These are phyloP conservation scores for Alternaria metachromatica DNA, from an alignment of 2,329 filamentous ascomycete genomes.

Conservation along the genomic window DNA sequence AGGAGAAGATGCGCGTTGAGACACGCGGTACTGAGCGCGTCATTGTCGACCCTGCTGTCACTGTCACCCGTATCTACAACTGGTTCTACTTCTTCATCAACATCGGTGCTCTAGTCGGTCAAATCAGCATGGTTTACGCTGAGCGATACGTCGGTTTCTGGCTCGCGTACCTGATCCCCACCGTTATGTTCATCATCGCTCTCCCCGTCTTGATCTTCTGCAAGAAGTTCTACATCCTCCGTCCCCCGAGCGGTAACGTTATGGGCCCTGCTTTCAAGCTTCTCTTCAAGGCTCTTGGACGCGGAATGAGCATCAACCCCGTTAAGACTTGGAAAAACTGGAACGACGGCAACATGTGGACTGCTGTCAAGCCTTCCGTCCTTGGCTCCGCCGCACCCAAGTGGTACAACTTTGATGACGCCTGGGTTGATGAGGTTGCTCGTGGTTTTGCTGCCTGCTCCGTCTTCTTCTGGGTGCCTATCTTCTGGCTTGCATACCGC, in stretches of 20 bases:
- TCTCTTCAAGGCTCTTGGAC: constrained; percentile 58
- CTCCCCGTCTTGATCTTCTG: constrained; percentile 66
- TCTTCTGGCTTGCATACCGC: constrained; percentile 71
- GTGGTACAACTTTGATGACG: constrained; percentile 82
- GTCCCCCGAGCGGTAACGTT: constrained; percentile 71
- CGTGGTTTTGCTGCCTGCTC: constrained; percentile 60
- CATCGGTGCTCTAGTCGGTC: constrained; percentile 45
- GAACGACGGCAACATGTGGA: constrained; percentile 66
- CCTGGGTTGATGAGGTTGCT: constrained; percentile 80
- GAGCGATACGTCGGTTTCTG: constrained; percentile 70
- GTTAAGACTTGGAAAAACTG: constrained; percentile 62
- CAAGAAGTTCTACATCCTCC: constrained; percentile 66
- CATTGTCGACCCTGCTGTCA: constrained; percentile 70
- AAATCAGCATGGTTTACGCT: constrained; percentile 49
- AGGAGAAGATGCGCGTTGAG: constrained; percentile 58
- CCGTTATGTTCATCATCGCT: constrained; percentile 66
- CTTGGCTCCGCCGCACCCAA: constrained; percentile 62
- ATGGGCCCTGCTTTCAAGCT: constrained; percentile 69
- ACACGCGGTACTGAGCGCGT: constrained; percentile 61
- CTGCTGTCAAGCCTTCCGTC: constrained; percentile 69
- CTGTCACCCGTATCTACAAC: constrained; percentile 72
- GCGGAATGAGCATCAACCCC: constrained; percentile 65
- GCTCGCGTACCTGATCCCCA: constrained; percentile 73
- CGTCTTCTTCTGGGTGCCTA: constrained; percentile 65
- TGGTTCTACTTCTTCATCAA: constrained; percentile 51